Base-by-base conservation (phyloP, 352 stramenopile genomes). In the Phytophthora tentaculata region DNA sequence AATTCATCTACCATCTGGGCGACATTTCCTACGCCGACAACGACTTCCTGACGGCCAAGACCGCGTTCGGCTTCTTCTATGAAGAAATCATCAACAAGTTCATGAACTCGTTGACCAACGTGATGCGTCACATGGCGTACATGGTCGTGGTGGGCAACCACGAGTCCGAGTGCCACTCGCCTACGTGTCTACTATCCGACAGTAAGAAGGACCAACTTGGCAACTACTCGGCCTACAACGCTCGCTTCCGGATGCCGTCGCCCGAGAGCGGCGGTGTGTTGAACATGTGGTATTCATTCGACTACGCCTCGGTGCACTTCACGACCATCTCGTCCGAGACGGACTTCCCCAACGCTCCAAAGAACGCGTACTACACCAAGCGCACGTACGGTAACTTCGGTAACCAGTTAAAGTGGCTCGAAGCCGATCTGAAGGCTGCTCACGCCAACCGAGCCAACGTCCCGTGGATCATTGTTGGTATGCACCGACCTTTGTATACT, bases 241-340 rank as follows among this genome's bases (percentile, higher is more conserved):
- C 69, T 47, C 73, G 76, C 29, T 84, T 81, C 64, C 56, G 58
- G 0, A 84, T 84, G 76, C 76, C 76, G 0, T 80, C 73, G 6
- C 49, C 44, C 14, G 76, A 84, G 45, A 81, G 74, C 43, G 71
- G 71, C 9, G 76, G 76, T 22, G 55, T 47, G 3, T 45, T 76
- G n/a, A 84, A 82, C 24, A 82, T 84, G 76, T 84, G 74, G 73
- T 81, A 80, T 43, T 80, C 76, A 19, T 84, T 80, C 56, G 71
- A 80, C 23, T 76, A 79, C 47, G 73, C 53, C 0, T 73, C 74
- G 16, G 78, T 91, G 22, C 89, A 96, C 64, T 91, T 95, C 48
- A 86, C 86, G n/a, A 74, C 81, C 22, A 73, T 96, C 8, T 88
- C 83, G 51, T 90, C 83, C 51, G 89, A 97, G 66, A 95, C 79